phyloP scores from a whole-genome alignment of 73 alveolate species.

The Paraurostyla sp. region DNA sequence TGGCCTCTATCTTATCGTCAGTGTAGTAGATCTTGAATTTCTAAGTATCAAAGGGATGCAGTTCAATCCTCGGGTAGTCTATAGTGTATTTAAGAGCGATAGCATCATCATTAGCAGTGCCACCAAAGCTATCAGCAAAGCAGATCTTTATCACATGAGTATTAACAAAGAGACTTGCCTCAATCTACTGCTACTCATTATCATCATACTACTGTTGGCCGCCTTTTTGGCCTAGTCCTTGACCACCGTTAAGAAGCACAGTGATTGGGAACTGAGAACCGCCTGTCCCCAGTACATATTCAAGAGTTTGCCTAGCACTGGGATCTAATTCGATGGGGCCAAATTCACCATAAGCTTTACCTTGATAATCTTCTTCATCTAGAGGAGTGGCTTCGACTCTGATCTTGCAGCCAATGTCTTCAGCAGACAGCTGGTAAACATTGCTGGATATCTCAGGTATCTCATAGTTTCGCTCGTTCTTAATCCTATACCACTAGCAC shows the following conservation, averaged over 20 bases:
- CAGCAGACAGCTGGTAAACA: slow-evolving; percentile 77
- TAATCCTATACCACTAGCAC: slow-evolving; percentile 70
- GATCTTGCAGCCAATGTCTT: slow-evolving; percentile 77
- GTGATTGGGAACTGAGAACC: slow-evolving; percentile 71
- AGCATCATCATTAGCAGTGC: slow-evolving; percentile 65
- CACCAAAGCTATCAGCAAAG: slow-evolving; percentile 48
- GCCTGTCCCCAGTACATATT: slow-evolving; percentile 76
- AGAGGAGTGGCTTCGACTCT: slow-evolving; percentile 71
- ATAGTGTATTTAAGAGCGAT: slow-evolving; percentile 69
- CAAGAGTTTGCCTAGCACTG: slow-evolving; percentile 72
- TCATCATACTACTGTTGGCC: background rate
- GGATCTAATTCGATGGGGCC: slow-evolving; percentile 80
- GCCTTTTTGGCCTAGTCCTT: background rate
- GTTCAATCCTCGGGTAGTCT: slow-evolving; percentile 75
- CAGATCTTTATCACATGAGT: slow-evolving; percentile 55
- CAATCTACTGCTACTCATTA: background rate
- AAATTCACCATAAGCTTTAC: slow-evolving; percentile 71
- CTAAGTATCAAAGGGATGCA: slow-evolving; percentile 68
- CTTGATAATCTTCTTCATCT: slow-evolving; percentile 68
- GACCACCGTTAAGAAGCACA: slow-evolving; percentile 38
- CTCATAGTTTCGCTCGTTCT: slow-evolving; percentile 62
- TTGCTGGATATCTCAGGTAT: slow-evolving; percentile 62
- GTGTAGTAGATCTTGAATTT: slow-evolving; percentile 49
- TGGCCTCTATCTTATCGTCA: slow-evolving; percentile 60
- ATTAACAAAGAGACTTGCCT: slow-evolving; percentile 45